Evolutionary conservation across 2,329 filamentous ascomycete species (phyloP).

Genomic region (Shiraia sp.): DNA sequence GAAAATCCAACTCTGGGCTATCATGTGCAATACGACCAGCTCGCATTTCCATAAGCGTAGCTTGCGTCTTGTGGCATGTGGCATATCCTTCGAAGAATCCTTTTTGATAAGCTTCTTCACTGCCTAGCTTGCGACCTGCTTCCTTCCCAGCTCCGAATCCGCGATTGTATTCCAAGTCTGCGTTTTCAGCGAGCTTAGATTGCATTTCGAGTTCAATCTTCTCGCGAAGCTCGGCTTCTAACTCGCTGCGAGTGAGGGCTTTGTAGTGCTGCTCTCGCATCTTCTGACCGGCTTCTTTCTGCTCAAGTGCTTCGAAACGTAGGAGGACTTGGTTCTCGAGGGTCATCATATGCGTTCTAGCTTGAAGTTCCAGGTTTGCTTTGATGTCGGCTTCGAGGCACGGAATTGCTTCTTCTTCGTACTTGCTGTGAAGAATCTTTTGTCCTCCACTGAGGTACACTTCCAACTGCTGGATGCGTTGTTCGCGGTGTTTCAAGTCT

Average conservation of each 20-base stretch:
- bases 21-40: constrained; percentile 17
- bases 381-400: constrained; percentile 12
- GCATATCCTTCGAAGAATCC: constrained; percentile 26
- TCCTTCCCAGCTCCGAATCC: constrained; percentile 10
- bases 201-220: background rate
- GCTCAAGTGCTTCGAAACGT: constrained; percentile 10
- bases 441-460: constrained; percentile 25
- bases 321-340: constrained; percentile 7
- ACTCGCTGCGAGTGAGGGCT: constrained; percentile 1
- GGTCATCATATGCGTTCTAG: constrained; percentile 3
- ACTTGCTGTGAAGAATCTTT: constrained; percentile 16
- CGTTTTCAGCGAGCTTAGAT: constrained; percentile 2
- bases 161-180: constrained; percentile 12
- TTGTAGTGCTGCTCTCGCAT: constrained; percentile 28
- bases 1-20: constrained; percentile 20
- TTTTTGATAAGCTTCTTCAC: background rate
- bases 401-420: constrained; percentile 10
- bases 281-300: constrained; percentile 14
- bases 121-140: background rate
- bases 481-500: constrained; percentile 14
- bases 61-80: constrained; percentile 13
- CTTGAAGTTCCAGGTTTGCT: constrained; percentile 6
- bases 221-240: constrained; percentile 10
- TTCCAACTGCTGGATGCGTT: constrained; percentile 19
- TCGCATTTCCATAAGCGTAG: constrained; percentile 11